Conservation (phyloP, 2,329 filamentous ascomycete genomes). For the Fusarium irregulare region DNA sequence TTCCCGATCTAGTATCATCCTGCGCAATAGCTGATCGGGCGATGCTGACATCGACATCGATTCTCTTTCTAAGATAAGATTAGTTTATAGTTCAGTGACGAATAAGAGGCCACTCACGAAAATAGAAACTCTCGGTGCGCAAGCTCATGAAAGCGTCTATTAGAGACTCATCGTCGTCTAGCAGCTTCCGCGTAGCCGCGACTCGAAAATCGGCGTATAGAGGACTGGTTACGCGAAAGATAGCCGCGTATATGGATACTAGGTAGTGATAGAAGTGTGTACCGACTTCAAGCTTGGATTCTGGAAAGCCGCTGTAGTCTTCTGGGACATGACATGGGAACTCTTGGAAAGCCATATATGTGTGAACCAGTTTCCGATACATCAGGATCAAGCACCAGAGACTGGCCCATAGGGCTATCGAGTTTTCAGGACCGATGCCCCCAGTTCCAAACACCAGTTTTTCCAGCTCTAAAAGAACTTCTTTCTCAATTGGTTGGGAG, state of each 20-base stretch:
- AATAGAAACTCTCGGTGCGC: constrained; percentile 47
- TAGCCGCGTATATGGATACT: constrained; percentile 45
- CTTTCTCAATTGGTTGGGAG: constrained; percentile 45
- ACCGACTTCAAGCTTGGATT: constrained; percentile 45
- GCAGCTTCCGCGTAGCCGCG: constrained; percentile 38
- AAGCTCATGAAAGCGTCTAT: constrained; percentile 44
- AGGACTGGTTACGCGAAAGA: constrained; percentile 46
- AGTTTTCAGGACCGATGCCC: constrained; percentile 42
- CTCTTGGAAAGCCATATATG: constrained; percentile 46
- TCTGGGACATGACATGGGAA: constrained; percentile 47
- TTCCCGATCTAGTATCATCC: constrained; percentile 46
- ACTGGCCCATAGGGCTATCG: constrained; percentile 45
- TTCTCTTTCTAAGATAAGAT: constrained; percentile 40
- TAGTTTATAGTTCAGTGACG: constrained; percentile 1
- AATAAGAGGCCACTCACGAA: constrained; percentile 33
- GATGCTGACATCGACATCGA: constrained; percentile 44
- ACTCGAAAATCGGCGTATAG: constrained; percentile 45
- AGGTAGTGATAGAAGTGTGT: constrained; percentile 48
- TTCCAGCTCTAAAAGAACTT: constrained; percentile 42
- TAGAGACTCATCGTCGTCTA: constrained; percentile 41
- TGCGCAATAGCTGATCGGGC: constrained; percentile 44
- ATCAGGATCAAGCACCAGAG: constrained; percentile 47
- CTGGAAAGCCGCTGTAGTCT: constrained; percentile 46
- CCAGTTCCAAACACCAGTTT: constrained; percentile 43
- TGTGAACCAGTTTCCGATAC: constrained; percentile 46